Percentiles rank a stretch among this genome's conserved stretches.
Conservation (phyloP, 148 eudicot species). For the Cornus florida region DNA sequence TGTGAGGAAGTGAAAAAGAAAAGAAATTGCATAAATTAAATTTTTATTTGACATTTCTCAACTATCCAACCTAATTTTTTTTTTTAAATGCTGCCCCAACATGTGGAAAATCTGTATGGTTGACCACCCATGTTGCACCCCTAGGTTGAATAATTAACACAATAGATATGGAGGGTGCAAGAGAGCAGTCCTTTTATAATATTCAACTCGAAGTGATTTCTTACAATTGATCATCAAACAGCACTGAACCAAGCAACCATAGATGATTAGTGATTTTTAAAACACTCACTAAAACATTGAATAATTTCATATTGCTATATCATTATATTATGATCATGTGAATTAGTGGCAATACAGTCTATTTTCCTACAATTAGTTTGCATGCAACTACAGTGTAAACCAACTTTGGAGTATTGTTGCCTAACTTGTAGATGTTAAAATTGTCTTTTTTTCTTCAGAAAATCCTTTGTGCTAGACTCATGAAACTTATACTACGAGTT, state of each 20-base stretch:
- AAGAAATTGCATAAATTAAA: too few species aligned
- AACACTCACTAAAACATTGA: not conserved
- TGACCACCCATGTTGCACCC: too few species aligned
- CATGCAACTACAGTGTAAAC: conserved; percentile 4
- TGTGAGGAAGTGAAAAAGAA: too few species aligned
- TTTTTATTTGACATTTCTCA: too few species aligned
- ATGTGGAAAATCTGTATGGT: too few species aligned
- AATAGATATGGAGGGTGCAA: not conserved
- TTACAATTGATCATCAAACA: not conserved
- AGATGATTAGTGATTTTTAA: not conserved
- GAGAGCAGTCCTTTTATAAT: not conserved
- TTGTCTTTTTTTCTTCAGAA: not conserved
- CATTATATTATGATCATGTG: not conserved
- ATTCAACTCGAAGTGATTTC: not conserved
- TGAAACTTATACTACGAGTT: not conserved
- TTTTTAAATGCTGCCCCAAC: too few species aligned
- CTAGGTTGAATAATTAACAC: not conserved
- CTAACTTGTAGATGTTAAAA: not conserved
- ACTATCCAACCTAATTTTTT: too few species aligned
- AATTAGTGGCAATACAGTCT: not conserved
- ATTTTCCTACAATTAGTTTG: not conserved
- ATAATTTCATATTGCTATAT: not conserved
- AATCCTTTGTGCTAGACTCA: not conserved
- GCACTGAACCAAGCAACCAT: not conserved
- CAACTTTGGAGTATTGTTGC: not conserved